Percentiles rank a stretch among this genome's conserved stretches.
These are phyloP conservation scores for Hypoxylon sp. DNA, from an alignment of 2,329 filamentous ascomycete genomes.

Conservation along the genomic window DNA sequence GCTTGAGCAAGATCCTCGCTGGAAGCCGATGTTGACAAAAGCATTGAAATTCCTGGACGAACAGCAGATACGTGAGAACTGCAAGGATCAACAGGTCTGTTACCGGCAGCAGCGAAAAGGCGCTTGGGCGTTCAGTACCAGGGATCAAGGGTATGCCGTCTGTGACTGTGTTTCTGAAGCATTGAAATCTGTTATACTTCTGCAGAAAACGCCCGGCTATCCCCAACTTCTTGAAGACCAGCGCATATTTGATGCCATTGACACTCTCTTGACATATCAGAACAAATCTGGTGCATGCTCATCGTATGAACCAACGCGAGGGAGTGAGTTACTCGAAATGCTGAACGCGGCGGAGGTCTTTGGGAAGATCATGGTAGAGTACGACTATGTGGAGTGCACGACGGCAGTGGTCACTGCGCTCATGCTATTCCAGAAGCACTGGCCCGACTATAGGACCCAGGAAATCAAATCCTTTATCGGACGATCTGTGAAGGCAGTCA, in stretches of 20 bases:
- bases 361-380: conserved; percentile 97
- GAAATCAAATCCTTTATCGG: conserved; percentile 83
- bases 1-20: conserved; percentile 81
- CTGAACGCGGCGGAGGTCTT: conserved; percentile 98
- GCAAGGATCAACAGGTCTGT: conserved; percentile 80
- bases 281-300: conserved; percentile 88
- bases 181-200: conserved; percentile 85
- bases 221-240: conserved; percentile 80
- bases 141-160: conserved; percentile 92
- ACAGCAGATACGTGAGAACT: conserved; percentile 91
- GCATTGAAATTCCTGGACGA: conserved; percentile 88
- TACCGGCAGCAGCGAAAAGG: conserved; percentile 94
- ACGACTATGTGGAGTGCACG: conserved; percentile 98
- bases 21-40: conserved; percentile 85
- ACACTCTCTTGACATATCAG: conserved; percentile 92
- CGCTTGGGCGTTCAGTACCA: conserved; percentile 96
- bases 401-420: conserved; percentile 93
- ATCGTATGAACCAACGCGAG: conserved; percentile 89
- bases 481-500: conserved; percentile 86
- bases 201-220: conserved; percentile 84
- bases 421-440: conserved; percentile 83
- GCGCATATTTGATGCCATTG: conserved; percentile 87
- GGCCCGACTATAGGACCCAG: conserved; percentile 81
- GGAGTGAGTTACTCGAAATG: conserved; percentile 82
- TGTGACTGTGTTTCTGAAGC: conserved; percentile 95